phyloP scores from a whole-genome alignment of 2,329 filamentous ascomycete genomes.

The Neocucurbitaria cava region DNA sequence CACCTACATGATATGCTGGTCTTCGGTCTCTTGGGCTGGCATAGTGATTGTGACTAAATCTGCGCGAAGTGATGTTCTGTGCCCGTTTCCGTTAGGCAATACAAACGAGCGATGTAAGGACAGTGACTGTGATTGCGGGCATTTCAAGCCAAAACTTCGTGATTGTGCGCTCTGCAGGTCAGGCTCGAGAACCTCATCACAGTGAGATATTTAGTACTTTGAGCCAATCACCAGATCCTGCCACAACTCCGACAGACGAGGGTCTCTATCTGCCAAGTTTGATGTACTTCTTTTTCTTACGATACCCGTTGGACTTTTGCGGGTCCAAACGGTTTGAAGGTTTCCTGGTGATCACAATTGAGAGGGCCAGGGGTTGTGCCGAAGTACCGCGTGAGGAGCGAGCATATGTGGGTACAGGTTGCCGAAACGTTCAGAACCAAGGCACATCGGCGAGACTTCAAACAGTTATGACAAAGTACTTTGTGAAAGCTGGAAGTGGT shows the following conservation, averaged over 20 bases:
- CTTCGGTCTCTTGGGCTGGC: too few species aligned
- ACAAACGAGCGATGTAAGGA: neutral
- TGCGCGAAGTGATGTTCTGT: neutral
- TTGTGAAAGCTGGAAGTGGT: slow-evolving; percentile 1
- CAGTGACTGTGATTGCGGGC: neutral
- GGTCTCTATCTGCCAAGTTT: slow-evolving; percentile 7
- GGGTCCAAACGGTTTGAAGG: slow-evolving; percentile 13
- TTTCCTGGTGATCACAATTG: slow-evolving; percentile 26
- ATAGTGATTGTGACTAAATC: neutral
- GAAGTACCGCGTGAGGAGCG: slow-evolving; percentile 9
- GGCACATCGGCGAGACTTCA: neutral
- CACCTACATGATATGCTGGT: neutral
- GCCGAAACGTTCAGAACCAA: slow-evolving; percentile 9
- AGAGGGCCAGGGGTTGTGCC: slow-evolving; percentile 9
- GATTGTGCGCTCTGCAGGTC: neutral
- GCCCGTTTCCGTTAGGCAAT: neutral
- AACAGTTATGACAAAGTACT: slow-evolving; percentile 14
- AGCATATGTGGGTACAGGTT: slow-evolving; percentile 1
- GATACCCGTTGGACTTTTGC: slow-evolving; percentile 8
- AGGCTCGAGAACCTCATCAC: neutral
- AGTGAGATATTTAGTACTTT: neutral
- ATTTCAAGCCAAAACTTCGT: neutral
- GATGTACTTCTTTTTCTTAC: slow-evolving; percentile 5
- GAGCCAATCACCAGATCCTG: neutral
- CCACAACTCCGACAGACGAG: neutral